A percentile compares a stretch with the other conserved stretches of the same genome.
Conservation (phyloP, 495 filamentous ascomycete genomes). For the Talaromyces proteolyticus region DNA sequence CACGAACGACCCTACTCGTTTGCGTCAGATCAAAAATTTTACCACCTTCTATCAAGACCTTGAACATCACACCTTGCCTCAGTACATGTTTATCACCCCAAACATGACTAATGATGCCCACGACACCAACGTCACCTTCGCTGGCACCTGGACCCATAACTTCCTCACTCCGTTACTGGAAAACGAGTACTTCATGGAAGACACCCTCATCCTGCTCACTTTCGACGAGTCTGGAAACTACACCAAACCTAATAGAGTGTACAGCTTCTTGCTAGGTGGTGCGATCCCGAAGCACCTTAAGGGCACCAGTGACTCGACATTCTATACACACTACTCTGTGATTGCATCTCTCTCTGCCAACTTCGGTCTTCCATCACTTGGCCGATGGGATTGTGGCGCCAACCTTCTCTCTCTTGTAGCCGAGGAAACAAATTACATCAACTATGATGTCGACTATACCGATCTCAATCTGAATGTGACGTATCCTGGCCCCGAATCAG, state of each 20-base stretch:
- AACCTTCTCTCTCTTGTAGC: conserved; percentile 61
- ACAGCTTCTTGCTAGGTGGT: conserved; percentile 57
- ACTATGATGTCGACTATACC: conserved; percentile 36
- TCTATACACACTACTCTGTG: conserved; percentile 68
- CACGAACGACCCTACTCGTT: conserved; percentile 44
- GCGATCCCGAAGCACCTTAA: conserved; percentile 52
- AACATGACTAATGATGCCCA: conserved; percentile 74
- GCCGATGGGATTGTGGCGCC: conserved; percentile 66
- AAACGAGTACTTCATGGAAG: conserved; percentile 60
- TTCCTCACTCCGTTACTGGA: conserved; percentile 59
- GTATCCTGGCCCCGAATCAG: conserved; percentile 41
- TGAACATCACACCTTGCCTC: conserved; percentile 50
- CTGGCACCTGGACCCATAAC: conserved; percentile 48
- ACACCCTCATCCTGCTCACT: conserved; percentile 61
- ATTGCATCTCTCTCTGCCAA: conserved; percentile 61
- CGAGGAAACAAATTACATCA: conserved; percentile 49
- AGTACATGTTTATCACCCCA: conserved; percentile 71
- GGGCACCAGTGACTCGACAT: conserved; percentile 59
- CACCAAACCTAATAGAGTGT: conserved; percentile 47
- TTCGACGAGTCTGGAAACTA: conserved; percentile 64
- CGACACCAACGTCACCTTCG: conserved; percentile 57
- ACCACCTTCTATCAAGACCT: conserved; percentile 58
- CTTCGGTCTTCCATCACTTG: conserved; percentile 62
- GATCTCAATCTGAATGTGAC: conserved; percentile 39
- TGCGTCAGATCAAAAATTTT: conserved; percentile 64